These are phyloP conservation scores for Aureobasidium sp. DNA, from an alignment of 2,329 filamentous ascomycete species.

Conservation along the genomic window DNA sequence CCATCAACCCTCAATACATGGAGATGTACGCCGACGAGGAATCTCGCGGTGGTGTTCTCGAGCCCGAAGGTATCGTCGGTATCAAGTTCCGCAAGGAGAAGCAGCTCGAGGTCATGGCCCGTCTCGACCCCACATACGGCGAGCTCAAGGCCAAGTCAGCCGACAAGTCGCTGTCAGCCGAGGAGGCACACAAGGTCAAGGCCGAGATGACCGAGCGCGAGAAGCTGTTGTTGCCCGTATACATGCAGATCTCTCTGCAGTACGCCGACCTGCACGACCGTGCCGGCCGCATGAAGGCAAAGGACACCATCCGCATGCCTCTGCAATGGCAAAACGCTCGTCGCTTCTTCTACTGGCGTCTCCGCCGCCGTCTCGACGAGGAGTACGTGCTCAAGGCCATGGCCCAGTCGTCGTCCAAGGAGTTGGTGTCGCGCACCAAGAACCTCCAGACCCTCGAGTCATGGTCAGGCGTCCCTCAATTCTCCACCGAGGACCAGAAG, in stretches of 20 bases:
- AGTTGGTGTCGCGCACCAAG: conserved; percentile 30
- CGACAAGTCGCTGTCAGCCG: conserved; percentile 59
- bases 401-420: conserved; percentile 35
- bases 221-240: conserved; percentile 82
- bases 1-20: conserved; percentile 94
- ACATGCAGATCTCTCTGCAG: conserved; percentile 89
- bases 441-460: conserved; percentile 71
- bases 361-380: conserved; percentile 92
- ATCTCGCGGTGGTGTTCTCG: conserved; percentile 89
- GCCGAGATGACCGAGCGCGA: conserved; percentile 76
- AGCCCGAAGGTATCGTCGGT: conserved; percentile 95
- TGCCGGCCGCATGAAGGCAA: conserved; percentile 95
- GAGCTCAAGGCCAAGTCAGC: conserved; percentile 71
- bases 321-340: conserved; percentile 83
- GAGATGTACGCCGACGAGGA: conserved; percentile 99
- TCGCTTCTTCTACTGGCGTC: conserved; percentile 99
- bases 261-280: conserved; percentile 97
- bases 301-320: conserved; percentile 79
- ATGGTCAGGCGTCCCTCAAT: conserved; percentile 72
- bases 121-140: conserved; percentile 76
- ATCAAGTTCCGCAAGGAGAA: conserved; percentile 99
- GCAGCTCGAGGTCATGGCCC: conserved; percentile 95
- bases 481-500: conserved; percentile 68
- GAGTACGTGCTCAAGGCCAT: conserved; percentile 95
- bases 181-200: conserved; percentile 73